Base-by-base conservation (phyloP, 129 eudicot species). In the Gnaphalium uliginosum region DNA sequence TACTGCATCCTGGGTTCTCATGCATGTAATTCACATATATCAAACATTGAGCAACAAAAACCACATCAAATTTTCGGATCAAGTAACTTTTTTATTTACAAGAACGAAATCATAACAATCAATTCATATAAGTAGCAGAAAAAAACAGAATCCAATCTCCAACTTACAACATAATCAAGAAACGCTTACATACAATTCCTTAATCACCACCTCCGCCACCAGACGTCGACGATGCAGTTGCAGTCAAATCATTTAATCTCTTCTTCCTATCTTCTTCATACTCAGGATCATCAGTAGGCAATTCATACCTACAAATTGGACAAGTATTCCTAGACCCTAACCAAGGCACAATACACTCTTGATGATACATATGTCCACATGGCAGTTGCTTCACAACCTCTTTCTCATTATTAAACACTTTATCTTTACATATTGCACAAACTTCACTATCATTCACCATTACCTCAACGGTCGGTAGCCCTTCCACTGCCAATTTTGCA, bases 291-390 rank as follows among this genome's bases (percentile, higher is more conserved):
- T 87, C 88, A 0, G 89, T 89, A 3, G 86, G 83, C 80, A 89
- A 58, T 82, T 89, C 96, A 70, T 79, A 83, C 87, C 96, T 78
- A 69, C 96, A 89, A 25, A 89, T 83, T 0, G 96, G 96, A 60
- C 92, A 89, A 2, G 89, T 77, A 68, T 89, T 89, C 76, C 96
- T 78, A 1, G 96, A 72, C 48, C 68, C 88, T 35, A 89, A 69
- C 96, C 96, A 89, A 8, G 89, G 89, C 8, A 85, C 86, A 74
- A 89, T 89, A 75, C 96, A 89, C 14, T 82, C 92, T 26, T 77
- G 84, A 76, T 89, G 96, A 68, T 89, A 89, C 19, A 85, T 84
- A 81, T 89, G 96, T 5, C 89, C 96, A 76, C 96, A 88, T n/a
- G 90, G 92, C 79, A 89, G 72, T 51, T 87, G 79, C 87, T 83